Base-by-base conservation (phyloP, 2,329 filamentous ascomycete genomes). In the Colletotrichum sp. region DNA sequence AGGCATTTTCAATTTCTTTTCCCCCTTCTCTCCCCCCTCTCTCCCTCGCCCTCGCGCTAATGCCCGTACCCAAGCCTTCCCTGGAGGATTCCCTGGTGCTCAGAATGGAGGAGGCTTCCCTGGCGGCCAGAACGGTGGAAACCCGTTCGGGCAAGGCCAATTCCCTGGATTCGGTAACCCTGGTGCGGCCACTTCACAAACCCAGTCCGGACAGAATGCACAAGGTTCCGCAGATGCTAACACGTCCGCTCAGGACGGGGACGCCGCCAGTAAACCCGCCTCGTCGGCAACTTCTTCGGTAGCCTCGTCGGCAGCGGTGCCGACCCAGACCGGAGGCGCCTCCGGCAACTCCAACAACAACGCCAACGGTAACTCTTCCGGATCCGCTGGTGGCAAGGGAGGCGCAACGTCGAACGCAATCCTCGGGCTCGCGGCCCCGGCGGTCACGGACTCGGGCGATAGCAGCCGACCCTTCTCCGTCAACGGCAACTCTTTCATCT, bases 401-500 rank as follows among this genome's bases (percentile, higher is more conserved):
- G 82, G 81, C 63, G 84, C 79, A 69, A 78, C 69, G 69, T 78
- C 78, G 36, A 79, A 72, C 60, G 87, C 87, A 70, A 83, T 93
- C 74, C 90, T 87, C 61, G 90, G 90, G 65, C 84, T 89, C 67
- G 84, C 85, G 15, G 89, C 90, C 5, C 90, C 91, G 10, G 83
- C 84, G 13, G 87, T 92, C 28, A 82, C 81, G 48, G 79, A 90
- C 79, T 86, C 87, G 7, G 88, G 89, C 58, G 83, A 90, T 79
- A 75, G 83, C 26, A 80, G 82, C 72, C 87, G 91, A 36, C 90
- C 91, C 71, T 93, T 93, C 83, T 78, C 82, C 26, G 90, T 92
- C 74, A 89, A 90, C 78, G 90, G 89, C 65, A 85, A 86, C 85
- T 92, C 86, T 48, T 93, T 94, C 81, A 88, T 89, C 52, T 89